These are phyloP conservation scores for Medicago ruthenica DNA, from an alignment of 306 rosid genomes.

Conservation along the genomic window DNA sequence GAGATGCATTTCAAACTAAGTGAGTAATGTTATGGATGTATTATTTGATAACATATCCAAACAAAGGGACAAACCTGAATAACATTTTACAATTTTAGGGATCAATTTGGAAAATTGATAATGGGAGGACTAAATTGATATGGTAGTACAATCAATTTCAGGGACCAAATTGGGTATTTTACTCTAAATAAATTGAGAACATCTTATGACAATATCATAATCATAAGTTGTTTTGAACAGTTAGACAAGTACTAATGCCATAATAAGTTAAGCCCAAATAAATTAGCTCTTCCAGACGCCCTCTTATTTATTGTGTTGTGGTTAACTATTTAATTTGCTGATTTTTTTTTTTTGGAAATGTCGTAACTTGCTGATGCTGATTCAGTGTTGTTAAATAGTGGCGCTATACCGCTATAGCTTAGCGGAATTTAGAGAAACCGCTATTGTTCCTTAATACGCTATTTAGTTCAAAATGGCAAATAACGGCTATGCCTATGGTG, in stretches of 20 bases:
- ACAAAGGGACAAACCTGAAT: neutral
- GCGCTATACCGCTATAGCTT: no score
- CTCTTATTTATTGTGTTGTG: slow-evolving; percentile 17
- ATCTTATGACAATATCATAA: neutral
- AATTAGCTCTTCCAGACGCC: neutral
- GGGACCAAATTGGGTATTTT: neutral
- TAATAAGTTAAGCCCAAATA: neutral
- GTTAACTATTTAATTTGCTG: slow-evolving; percentile 21
- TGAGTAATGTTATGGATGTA: neutral
- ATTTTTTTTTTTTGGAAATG: neutral
- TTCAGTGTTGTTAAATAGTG: no score
- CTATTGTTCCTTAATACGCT: no score
- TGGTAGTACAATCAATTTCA: neutral
- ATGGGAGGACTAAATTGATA: neutral
- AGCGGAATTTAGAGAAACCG: no score
- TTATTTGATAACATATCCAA: neutral
- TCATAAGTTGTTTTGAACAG: neutral
- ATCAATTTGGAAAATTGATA: neutral
- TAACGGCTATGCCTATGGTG: no score
- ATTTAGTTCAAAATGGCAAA: no score
- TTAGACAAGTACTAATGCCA: neutral
- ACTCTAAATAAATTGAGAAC: neutral
- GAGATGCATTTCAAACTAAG: neutral
- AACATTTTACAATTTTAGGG: neutral
- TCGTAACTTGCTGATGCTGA: no score